Conservation (phyloP, 257 asterid species). For the Verbascum thapsus region DNA sequence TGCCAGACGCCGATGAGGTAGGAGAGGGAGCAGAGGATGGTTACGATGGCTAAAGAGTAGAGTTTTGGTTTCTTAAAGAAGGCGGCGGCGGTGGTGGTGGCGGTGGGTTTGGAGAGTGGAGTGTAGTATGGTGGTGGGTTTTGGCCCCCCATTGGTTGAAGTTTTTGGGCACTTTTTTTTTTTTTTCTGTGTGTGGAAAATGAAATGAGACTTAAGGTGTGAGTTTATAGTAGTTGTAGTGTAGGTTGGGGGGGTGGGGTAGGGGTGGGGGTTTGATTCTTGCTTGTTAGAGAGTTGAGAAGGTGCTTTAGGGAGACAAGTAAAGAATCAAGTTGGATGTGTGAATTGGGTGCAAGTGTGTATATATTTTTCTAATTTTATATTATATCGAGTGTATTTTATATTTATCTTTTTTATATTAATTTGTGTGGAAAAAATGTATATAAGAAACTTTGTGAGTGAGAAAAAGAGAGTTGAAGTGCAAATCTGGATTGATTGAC, state of each 20-base stretch:
- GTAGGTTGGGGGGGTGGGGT: not conserved
- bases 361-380: not conserved
- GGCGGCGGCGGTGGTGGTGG: slow-evolving; percentile 27
- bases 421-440: too few species aligned
- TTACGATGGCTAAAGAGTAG: slow-evolving; percentile 26
- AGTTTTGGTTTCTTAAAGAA: slow-evolving; percentile 36
- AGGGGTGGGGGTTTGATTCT: not conserved
- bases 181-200: not conserved
- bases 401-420: too few species aligned
- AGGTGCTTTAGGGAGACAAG: slow-evolving; percentile 8
- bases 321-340: slow-evolving; percentile 4
- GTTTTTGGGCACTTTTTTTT: too few species aligned
- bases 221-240: not conserved
- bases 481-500: too few species aligned
- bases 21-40: slow-evolving; percentile 46
- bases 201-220: not conserved
- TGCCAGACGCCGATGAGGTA: slow-evolving; percentile 48
- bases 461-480: too few species aligned
- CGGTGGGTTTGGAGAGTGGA: slow-evolving; percentile 41
- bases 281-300: slow-evolving; percentile 14
- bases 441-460: too few species aligned
- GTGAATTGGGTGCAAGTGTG: not conserved
- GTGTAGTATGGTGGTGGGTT: slow-evolving; percentile 42
- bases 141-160: slow-evolving; percentile 39
- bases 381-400: too few species aligned